Conservation (phyloP, 331 rosid species). For the Quercus lobata region DNA sequence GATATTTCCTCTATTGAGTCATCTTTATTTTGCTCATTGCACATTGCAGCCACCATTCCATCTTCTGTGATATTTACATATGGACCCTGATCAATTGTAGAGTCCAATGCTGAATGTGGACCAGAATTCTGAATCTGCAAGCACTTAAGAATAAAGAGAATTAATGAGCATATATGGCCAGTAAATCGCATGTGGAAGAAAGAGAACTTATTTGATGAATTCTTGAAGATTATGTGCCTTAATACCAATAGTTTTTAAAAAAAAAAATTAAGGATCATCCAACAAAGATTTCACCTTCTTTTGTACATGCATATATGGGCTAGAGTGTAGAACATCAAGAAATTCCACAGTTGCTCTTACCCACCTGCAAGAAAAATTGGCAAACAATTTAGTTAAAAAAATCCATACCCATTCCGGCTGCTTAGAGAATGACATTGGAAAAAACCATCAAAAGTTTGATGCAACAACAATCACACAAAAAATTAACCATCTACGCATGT, state of each 20-base stretch:
- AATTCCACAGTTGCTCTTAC: conserved; percentile 71
- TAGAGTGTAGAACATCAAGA: conserved; percentile 53
- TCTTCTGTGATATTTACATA: conserved; percentile 62
- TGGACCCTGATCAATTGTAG: conserved; percentile 80
- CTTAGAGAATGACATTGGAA: not conserved
- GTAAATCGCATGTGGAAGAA: not conserved
- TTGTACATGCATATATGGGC: conserved; percentile 66
- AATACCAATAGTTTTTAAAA: not conserved
- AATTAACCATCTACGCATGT: not conserved
- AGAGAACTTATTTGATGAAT: not conserved
- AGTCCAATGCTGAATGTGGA: conserved; percentile 32
- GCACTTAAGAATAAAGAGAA: conserved; percentile 20
- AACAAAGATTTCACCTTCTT: conserved; percentile 44
- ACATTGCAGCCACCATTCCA: conserved; percentile 83
- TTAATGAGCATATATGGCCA: conserved; percentile 17
- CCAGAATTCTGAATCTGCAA: conserved; percentile 31
- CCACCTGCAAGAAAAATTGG: conserved; percentile 64
- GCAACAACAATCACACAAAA: not conserved
- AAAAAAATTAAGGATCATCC: conserved; percentile 1
- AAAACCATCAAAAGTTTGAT: not conserved
- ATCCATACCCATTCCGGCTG: not conserved
- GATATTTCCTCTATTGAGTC: conserved; percentile 28
- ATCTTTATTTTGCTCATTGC: conserved; percentile 37
- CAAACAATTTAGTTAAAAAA: not conserved
- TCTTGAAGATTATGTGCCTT: not conserved